Conservation (phyloP, 164 flowering plant genomes). For the Vitis rotundifolia region DNA sequence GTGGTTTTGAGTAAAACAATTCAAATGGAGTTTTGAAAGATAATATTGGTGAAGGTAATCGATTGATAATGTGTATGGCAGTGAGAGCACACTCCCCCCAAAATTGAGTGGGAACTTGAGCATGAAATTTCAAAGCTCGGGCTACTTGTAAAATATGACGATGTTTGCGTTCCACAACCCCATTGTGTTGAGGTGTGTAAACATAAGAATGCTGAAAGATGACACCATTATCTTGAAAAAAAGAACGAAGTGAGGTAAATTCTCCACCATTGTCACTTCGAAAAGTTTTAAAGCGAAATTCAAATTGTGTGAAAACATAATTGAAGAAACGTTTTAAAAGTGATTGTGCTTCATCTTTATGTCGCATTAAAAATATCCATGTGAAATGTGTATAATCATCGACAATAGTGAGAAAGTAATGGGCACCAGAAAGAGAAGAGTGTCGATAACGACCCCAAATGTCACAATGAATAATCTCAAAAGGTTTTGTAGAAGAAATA, state of each 20-base stretch:
- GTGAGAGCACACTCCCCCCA: not conserved
- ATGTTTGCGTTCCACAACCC: conserved; percentile 1
- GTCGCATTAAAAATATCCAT: conserved; percentile 1
- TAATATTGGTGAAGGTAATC: not conserved
- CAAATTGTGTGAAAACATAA: not conserved
- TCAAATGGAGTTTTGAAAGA: conserved; percentile 4
- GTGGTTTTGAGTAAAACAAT: not conserved
- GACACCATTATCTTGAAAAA: conserved; percentile 7
- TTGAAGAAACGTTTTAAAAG: not conserved
- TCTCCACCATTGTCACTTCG: not conserved
- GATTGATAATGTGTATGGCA: not conserved
- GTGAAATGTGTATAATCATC: conserved; percentile 2
- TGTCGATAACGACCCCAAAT: not conserved
- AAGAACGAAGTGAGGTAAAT: no score
- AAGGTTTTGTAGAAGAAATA: not conserved
- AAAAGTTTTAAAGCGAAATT: conserved; percentile 1
- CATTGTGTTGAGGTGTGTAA: not conserved
- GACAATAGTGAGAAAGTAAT: not conserved
- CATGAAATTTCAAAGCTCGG: conserved; percentile 2
- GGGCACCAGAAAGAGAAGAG: no score
- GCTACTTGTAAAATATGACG: not conserved
- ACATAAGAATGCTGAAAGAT: not conserved
- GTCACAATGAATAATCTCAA: not conserved
- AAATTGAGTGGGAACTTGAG: conserved; percentile 2
- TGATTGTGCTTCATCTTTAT: not conserved